Evolutionary conservation across 2,329 filamentous ascomycete species (phyloP).

Genomic region (Trichoderma oligosporum): DNA sequence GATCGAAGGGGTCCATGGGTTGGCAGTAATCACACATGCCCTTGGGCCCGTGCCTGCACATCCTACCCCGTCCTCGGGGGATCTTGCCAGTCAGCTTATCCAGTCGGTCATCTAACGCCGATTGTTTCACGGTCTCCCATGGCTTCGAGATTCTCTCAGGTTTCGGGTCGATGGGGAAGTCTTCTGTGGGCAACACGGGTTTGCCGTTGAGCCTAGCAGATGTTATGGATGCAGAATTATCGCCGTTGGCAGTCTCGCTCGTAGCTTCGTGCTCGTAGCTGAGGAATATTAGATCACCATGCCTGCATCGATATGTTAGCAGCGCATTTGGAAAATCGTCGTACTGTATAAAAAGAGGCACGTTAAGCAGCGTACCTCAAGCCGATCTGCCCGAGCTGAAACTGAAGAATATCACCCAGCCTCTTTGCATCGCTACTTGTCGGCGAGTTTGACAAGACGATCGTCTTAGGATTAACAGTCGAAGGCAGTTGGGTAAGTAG

Average conservation of each 20-base stretch:
- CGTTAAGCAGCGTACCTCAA: constrained; percentile 44
- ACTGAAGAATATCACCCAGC: constrained; percentile 54
- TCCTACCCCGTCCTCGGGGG: constrained; percentile 69
- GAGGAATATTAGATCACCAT: constrained; percentile 89
- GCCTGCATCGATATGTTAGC: constrained; percentile 47
- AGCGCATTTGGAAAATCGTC: neutral
- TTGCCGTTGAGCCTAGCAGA: constrained; percentile 75
- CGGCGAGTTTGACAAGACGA: constrained; percentile 60
- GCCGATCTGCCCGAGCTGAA: constrained; percentile 56
- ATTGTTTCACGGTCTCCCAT: constrained; percentile 90
- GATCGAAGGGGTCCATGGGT: constrained; percentile 88
- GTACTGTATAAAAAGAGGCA: constrained; percentile 19
- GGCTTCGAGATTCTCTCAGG: constrained; percentile 48
- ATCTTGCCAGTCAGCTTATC: constrained; percentile 93
- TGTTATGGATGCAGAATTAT: constrained; percentile 39
- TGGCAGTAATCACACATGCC: constrained; percentile 99
- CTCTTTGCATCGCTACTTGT: constrained; percentile 55
- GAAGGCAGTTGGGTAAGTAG: constrained; percentile 56
- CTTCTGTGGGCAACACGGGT: constrained; percentile 65
- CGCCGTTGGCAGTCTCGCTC: constrained; percentile 35
- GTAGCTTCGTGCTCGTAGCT: constrained; percentile 62
- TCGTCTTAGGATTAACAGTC: constrained; percentile 57
- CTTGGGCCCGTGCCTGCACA: constrained; percentile 94
- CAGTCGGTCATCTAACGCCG: constrained; percentile 76
- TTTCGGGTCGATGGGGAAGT: constrained; percentile 65